Conservation (phyloP, 129 eudicot genomes). For the Glebionis coronaria region DNA sequence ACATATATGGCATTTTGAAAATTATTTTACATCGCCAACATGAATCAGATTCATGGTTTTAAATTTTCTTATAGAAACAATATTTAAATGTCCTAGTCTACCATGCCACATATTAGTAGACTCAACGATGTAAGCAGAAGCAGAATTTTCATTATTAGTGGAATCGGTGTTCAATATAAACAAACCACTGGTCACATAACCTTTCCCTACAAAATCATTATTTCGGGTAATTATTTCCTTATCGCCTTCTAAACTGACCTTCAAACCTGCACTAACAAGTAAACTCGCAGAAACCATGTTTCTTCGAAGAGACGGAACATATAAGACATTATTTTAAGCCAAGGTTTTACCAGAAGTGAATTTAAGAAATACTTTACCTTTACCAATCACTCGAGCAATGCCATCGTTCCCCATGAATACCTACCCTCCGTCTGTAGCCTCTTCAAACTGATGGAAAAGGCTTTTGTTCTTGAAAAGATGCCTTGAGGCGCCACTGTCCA, state of each 20-base stretch:
- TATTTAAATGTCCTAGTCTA: background rate
- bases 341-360: background rate
- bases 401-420: background rate
- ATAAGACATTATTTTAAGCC: background rate
- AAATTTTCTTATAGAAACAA: background rate
- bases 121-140: conserved; percentile 4
- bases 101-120: background rate
- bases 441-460: background rate
- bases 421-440: background rate
- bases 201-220: background rate
- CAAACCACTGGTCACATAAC: background rate
- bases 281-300: background rate
- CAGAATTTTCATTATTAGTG: background rate
- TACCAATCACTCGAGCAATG: background rate
- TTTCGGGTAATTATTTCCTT: background rate
- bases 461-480: background rate
- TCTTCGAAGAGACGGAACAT: background rate
- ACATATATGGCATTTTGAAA: background rate
- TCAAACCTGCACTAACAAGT: background rate
- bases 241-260: background rate
- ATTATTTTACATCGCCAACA: background rate
- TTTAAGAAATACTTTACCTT: background rate
- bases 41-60: background rate
- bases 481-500: background rate
- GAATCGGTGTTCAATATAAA: background rate